These are phyloP conservation scores for Sporisorium exsertum DNA, from an alignment of 1,284 basidiomycete genomes.

Conservation along the genomic window DNA sequence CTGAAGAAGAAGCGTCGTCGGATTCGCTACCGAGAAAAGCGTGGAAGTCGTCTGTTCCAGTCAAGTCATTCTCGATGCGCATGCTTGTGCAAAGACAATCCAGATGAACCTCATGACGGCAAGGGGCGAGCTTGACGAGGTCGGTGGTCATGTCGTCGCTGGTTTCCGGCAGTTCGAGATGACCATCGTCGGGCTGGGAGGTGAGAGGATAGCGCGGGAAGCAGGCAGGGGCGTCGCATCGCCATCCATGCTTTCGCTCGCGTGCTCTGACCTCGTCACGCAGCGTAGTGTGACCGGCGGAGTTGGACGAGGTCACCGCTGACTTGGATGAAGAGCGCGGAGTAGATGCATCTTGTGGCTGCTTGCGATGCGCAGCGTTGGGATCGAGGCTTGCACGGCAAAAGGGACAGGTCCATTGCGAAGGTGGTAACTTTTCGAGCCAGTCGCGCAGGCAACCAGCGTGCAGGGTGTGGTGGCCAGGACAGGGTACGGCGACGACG, in stretches of 20 bases:
- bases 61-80: constrained; percentile 50
- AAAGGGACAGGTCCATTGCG: constrained; percentile 66
- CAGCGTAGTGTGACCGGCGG: constrained; percentile 24
- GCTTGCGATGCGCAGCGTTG: background rate
- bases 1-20: background rate
- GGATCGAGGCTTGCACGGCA: constrained; percentile 53
- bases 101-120: constrained; percentile 62
- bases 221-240: constrained; percentile 64
- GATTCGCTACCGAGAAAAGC: constrained; percentile 7
- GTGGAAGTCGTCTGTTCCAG: constrained; percentile 9
- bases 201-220: constrained; percentile 52
- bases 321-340: constrained; percentile 8
- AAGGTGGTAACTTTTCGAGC: constrained; percentile 57
- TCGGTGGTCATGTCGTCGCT: constrained; percentile 37
- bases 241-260: constrained; percentile 55
- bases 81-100: constrained; percentile 63
- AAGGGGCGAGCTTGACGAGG: constrained; percentile 56
- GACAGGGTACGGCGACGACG: constrained; percentile 64
- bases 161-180: constrained; percentile 36
- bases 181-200: constrained; percentile 16
- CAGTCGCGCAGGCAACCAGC: constrained; percentile 59
- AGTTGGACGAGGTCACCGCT: background rate
- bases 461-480: constrained; percentile 64
- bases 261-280: constrained; percentile 57
- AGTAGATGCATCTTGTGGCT: constrained; percentile 1